Conservation (phyloP, 2,329 filamentous ascomycete genomes). For the Fusarium paranaense region DNA sequence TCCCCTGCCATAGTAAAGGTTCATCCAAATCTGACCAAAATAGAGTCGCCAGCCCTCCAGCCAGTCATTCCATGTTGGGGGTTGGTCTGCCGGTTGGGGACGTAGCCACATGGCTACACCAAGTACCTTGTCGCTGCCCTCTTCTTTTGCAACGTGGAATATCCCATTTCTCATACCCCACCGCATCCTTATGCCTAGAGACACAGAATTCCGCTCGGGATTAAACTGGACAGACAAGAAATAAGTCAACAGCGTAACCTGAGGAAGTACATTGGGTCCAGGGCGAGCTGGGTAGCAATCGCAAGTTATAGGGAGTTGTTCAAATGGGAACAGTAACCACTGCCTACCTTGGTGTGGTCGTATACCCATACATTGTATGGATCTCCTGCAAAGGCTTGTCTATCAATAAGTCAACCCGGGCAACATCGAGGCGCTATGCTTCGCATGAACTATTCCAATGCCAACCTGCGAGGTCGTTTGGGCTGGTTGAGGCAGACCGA, state of each 20-base stretch:
- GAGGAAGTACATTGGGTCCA: neutral
- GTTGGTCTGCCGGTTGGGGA: conserved; percentile 60
- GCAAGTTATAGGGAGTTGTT: neutral
- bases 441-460: neutral
- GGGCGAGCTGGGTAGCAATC: neutral
- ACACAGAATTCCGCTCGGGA: conserved; percentile 69
- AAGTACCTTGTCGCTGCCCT: conserved; percentile 65
- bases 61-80: conserved; percentile 71
- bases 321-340: neutral
- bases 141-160: conserved; percentile 76
- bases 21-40: conserved; percentile 73
- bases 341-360: conserved; percentile 62
- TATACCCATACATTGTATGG: conserved; percentile 77
- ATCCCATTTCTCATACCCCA: conserved; percentile 78
- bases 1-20: conserved; percentile 75
- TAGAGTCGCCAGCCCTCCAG: conserved; percentile 74
- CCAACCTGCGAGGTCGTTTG: neutral
- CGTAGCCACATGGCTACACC: conserved; percentile 80
- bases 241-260: neutral
- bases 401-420: neutral
- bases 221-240: conserved; percentile 60
- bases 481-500: neutral
- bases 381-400: conserved; percentile 72
- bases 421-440: neutral
- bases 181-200: conserved; percentile 72